These are phyloP conservation scores for Gonium pectorale DNA, from an alignment of 139 green algal genomes.

Conservation along the genomic window DNA sequence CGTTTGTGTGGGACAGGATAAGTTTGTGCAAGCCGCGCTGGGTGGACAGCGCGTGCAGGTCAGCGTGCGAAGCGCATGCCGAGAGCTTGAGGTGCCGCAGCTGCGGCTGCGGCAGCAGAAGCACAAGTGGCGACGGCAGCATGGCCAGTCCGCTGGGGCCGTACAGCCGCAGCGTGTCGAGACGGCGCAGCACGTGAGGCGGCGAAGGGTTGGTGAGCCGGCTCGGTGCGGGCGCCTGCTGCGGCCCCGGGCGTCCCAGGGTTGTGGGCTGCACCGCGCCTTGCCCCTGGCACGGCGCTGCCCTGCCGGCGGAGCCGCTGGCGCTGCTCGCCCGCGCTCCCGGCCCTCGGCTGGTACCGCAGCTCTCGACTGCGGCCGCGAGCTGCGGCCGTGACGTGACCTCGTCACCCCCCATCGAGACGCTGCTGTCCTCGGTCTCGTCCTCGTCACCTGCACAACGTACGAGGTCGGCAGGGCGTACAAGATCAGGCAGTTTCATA, in stretches of 20 bases:
- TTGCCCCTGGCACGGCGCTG: too few relatives aligned
- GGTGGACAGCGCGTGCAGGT: constrained; percentile 28
- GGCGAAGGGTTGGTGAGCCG: too few relatives aligned
- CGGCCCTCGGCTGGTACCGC: background rate
- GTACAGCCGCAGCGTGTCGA: constrained; percentile 39
- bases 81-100: constrained; percentile 43
- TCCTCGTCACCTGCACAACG: constrained; percentile 15
- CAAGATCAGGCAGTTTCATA: too few relatives aligned
- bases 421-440: background rate
- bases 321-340: too few relatives aligned
- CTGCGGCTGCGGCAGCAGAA: constrained; percentile 41
- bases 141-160: constrained; percentile 6
- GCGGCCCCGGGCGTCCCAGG: too few relatives aligned
- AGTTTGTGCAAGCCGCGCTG: constrained; percentile 33
- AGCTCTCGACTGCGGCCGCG: background rate
- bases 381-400: constrained; percentile 25
- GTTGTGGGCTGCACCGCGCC: too few relatives aligned
- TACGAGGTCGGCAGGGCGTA: too few relatives aligned
- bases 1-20: constrained; percentile 23
- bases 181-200: background rate
- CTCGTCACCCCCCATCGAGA: constrained; percentile 7
- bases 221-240: too few relatives aligned
- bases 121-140: constrained; percentile 14
- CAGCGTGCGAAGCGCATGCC: constrained; percentile 30
- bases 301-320: too few relatives aligned